These are phyloP conservation scores for Mucor saturninus DNA, from an alignment of 371 early-diverging fungal genomes.

Conservation along the genomic window DNA sequence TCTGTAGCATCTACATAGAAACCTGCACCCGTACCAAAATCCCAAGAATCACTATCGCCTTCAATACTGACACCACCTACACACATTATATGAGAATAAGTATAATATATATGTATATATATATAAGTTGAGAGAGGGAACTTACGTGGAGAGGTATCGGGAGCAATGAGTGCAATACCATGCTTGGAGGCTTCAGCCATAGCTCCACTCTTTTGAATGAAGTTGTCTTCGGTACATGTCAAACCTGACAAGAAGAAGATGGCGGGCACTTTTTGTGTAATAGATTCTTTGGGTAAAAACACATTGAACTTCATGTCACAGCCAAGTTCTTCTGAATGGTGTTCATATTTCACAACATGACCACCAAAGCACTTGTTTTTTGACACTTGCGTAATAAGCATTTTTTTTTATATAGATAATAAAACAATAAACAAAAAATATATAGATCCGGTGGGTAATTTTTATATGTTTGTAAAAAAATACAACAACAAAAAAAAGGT, in stretches of 20 bases:
- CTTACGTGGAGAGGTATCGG: conserved; percentile 89
- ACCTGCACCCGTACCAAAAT: conserved; percentile 71
- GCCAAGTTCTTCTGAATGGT: conserved; percentile 61
- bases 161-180: conserved; percentile 77
- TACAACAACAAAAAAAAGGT: not conserved
- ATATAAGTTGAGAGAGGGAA: not conserved
- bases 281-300: conserved; percentile 69
- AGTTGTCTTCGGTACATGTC: conserved; percentile 87
- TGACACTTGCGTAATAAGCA: conserved; percentile 32
- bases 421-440: not conserved
- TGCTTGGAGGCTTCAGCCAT: conserved; percentile 66
- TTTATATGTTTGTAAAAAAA: not conserved
- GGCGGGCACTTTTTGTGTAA: conserved; percentile 60
- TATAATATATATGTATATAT: not conserved
- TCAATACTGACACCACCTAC: conserved; percentile 52
- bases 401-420: not conserved
- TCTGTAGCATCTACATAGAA: conserved; percentile 85
- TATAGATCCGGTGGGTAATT: not conserved
- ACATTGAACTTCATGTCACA: conserved; percentile 83
- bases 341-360: conserved; percentile 72
- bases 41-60: conserved; percentile 58
- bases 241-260: conserved; percentile 76
- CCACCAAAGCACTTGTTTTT: conserved; percentile 71
- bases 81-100: conserved; percentile 1
- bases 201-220: conserved; percentile 86